phyloP scores from a whole-genome alignment of 2,329 filamentous ascomycete species.

The Westerdykella ornata region DNA sequence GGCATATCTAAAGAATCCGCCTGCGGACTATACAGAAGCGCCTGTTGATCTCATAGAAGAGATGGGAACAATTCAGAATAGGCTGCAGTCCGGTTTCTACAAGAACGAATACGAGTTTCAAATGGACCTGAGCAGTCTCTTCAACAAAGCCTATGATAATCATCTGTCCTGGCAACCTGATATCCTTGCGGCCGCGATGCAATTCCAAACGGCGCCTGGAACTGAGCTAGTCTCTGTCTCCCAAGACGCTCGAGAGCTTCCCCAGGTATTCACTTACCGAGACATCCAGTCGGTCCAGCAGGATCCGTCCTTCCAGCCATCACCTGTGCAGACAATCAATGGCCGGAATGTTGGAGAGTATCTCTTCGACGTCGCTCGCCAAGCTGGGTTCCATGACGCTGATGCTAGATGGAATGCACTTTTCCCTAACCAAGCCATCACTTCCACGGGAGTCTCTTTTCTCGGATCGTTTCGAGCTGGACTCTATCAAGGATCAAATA shows the following conservation, averaged over 20 bases:
- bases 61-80: slow-evolving; percentile 30
- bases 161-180: slow-evolving; percentile 36
- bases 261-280: slow-evolving; percentile 32
- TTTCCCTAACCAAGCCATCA: slow-evolving; percentile 32
- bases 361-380: slow-evolving; percentile 27
- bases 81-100: slow-evolving; percentile 26
- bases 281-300: slow-evolving; percentile 25
- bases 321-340: slow-evolving; percentile 35
- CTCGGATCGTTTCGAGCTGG: slow-evolving; percentile 27
- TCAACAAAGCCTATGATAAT: slow-evolving; percentile 38
- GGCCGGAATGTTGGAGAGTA: slow-evolving; percentile 30
- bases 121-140: slow-evolving; percentile 28
- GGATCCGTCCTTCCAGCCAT: slow-evolving; percentile 27
- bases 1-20: slow-evolving; percentile 36
- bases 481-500: slow-evolving; percentile 30
- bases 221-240: slow-evolving; percentile 34
- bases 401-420: slow-evolving; percentile 39
- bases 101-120: slow-evolving; percentile 40
- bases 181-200: slow-evolving; percentile 33
- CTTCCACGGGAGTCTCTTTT: slow-evolving; percentile 23
- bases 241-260: slow-evolving; percentile 29
- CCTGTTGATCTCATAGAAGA: slow-evolving; percentile 36
- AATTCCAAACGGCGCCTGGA: slow-evolving; percentile 29
- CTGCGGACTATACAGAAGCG: slow-evolving; percentile 32
- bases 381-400: slow-evolving; percentile 34